These are phyloP conservation scores for Coemansia sp. DNA, from an alignment of 192 early-diverging fungal species.

Conservation along the genomic window DNA sequence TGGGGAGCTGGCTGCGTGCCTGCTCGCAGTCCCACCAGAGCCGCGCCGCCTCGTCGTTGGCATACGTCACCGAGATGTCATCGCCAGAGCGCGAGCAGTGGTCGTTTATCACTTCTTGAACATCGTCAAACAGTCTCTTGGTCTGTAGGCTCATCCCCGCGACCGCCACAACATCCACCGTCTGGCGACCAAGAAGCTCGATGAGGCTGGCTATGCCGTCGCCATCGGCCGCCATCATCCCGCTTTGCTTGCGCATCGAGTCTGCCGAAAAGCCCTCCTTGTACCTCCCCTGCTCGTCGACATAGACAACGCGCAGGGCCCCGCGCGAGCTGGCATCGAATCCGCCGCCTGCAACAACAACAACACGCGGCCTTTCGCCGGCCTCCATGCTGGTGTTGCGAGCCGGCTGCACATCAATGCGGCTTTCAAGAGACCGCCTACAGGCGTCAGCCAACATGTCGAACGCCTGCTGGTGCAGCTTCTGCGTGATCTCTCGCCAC, in stretches of 20 bases:
- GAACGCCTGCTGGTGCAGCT: conserved; percentile 69
- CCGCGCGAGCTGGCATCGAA: conserved; percentile 51
- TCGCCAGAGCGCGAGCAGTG: conserved; percentile 52
- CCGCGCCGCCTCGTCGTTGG: conserved; percentile 86
- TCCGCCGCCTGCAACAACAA: conserved; percentile 48
- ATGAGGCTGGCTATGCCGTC: conserved; percentile 54
- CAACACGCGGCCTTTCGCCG: conserved; percentile 30
- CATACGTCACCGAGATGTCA: conserved; percentile 65
- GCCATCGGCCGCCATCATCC: conserved; percentile 10
- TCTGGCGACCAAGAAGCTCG: conserved; percentile 59
- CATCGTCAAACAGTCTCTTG: conserved; percentile 70
- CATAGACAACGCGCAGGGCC: conserved; percentile 59
- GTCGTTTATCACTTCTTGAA: conserved; percentile 59
- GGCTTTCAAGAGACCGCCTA: conserved; percentile 61
- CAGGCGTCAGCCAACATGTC: conserved; percentile 68
- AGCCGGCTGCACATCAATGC: conserved; percentile 44
- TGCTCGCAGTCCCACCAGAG: conserved; percentile 79
- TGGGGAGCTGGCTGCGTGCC: conserved; percentile 70
- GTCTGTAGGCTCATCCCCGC: conserved; percentile 76
- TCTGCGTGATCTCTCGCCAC: conserved; percentile 74
- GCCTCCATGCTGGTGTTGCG: conserved; percentile 2
- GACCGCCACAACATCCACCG: conserved; percentile 79
- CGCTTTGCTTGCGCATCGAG: conserved; percentile 41
- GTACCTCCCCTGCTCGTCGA: conserved; percentile 77
- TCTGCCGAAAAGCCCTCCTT: conserved; percentile 65